phyloP scores from a whole-genome alignment of 1,284 basidiomycete species.

The Ceratobasidium sp. region DNA sequence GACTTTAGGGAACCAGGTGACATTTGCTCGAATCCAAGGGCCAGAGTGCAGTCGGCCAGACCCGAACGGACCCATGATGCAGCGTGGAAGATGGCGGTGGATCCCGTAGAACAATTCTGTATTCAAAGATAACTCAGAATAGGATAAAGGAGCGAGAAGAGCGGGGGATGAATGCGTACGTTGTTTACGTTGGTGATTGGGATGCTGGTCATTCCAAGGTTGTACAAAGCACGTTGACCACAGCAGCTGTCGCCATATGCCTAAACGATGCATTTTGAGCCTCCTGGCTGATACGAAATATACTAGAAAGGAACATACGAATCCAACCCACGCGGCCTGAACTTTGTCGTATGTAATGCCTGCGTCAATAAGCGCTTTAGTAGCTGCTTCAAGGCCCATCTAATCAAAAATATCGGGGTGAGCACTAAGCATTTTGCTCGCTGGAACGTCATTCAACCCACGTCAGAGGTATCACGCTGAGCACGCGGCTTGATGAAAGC shows the following conservation, averaged over 20 bases:
- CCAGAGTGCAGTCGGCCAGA: constrained; percentile 76
- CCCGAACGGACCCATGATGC: constrained; percentile 73
- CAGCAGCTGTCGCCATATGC: constrained; percentile 81
- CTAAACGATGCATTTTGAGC: neutral
- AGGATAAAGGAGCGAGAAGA: neutral
- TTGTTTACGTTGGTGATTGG: constrained; percentile 89
- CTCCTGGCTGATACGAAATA: neutral
- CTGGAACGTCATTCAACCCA: constrained; percentile 47
- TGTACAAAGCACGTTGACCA: constrained; percentile 86
- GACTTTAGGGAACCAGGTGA: constrained; percentile 76
- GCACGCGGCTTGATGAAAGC: constrained; percentile 82
- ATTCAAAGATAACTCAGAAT: neutral
- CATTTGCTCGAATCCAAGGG: constrained; percentile 90
- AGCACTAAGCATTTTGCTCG: constrained; percentile 8
- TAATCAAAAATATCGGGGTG: constrained; percentile 45
- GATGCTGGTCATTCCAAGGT: constrained; percentile 83
- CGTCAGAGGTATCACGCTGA: constrained; percentile 69
- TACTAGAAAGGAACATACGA: constrained; percentile 55
- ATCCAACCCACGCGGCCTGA: constrained; percentile 63
- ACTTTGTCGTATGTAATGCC: constrained; percentile 84
- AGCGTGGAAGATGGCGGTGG: constrained; percentile 72
- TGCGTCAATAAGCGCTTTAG: constrained; percentile 85
- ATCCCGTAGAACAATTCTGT: constrained; percentile 74
- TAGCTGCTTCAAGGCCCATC: constrained; percentile 84
- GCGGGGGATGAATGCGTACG: constrained; percentile 40